Conservation (phyloP, 345 rosid species). For the Hypericum perforatum region DNA sequence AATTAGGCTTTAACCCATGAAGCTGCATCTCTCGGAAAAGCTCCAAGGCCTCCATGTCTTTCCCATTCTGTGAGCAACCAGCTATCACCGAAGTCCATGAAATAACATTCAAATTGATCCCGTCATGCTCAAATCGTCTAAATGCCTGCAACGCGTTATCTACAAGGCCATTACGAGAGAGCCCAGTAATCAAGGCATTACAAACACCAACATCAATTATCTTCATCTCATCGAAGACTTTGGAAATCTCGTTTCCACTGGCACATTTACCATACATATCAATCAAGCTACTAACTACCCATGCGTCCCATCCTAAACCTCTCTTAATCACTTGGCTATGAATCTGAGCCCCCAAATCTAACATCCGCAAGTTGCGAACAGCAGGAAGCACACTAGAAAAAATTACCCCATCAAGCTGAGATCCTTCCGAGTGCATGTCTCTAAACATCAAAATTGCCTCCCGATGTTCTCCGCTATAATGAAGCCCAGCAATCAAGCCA, state of each 20-base stretch:
- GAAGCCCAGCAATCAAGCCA: conserved; percentile 60
- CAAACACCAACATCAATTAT: conserved; percentile 39
- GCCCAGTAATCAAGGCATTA: conserved; percentile 47
- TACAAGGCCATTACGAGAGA: conserved; percentile 46
- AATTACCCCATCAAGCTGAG: conserved; percentile 36
- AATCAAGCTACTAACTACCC: conserved; percentile 35
- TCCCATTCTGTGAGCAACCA: conserved; percentile 53
- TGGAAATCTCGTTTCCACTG: conserved; percentile 24
- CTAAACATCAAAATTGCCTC: conserved; percentile 39
- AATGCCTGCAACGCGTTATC: conserved; percentile 41
- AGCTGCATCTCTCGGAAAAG: conserved; percentile 58
- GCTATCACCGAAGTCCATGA: conserved; percentile 61
- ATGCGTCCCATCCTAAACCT: conserved; percentile 30
- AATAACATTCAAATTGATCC: conserved; percentile 44
- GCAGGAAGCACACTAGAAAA: conserved; percentile 47
- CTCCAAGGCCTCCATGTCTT: conserved; percentile 48
- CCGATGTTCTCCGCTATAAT: conserved; percentile 29
- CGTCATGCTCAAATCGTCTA: conserved; percentile 25
- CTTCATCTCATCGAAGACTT: conserved; percentile 27
- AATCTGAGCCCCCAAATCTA: conserved; percentile 40
- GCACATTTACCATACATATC: conserved; percentile 58
- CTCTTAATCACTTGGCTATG: conserved; percentile 37
- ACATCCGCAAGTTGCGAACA: conserved; percentile 29
- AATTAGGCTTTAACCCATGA: conserved; percentile 43
- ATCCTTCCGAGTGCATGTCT: conserved; percentile 36